phyloP scores from a whole-genome alignment of 495 filamentous ascomycete genomes.

The Tuber melanosporum region DNA sequence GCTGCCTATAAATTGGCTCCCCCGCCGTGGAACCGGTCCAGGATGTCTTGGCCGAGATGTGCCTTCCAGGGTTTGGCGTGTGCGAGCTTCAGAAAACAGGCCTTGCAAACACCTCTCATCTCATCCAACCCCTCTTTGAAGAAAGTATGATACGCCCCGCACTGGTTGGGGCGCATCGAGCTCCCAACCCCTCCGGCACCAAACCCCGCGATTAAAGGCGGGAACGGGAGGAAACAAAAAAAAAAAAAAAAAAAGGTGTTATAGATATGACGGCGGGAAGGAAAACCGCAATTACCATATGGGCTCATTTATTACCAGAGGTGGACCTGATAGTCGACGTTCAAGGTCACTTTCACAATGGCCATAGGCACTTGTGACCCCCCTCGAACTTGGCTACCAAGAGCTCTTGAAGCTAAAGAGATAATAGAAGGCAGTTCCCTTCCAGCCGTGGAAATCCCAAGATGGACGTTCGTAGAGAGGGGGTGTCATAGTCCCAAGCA shows the following conservation, averaged over 20 bases:
- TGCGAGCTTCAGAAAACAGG: background rate
- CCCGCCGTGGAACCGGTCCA: background rate
- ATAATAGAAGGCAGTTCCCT: too few relatives aligned
- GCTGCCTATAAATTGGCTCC: background rate
- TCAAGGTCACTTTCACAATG: too few relatives aligned
- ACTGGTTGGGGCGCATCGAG: background rate
- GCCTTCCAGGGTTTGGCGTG: background rate
- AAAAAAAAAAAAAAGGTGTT: background rate
- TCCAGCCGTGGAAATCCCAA: too few relatives aligned
- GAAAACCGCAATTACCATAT: background rate
- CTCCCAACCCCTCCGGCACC: background rate
- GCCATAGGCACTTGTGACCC: too few relatives aligned
- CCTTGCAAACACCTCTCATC: background rate
- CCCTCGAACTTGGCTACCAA: too few relatives aligned
- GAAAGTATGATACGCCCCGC: too few relatives aligned
- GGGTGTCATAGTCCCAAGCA: too few relatives aligned
- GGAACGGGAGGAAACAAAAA: too few relatives aligned
- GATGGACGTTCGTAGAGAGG: too few relatives aligned
- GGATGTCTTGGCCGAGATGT: background rate
- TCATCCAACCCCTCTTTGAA: background rate
- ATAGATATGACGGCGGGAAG: background rate
- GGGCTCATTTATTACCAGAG: background rate
- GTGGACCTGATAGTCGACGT: too few relatives aligned
- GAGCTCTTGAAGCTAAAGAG: too few relatives aligned
- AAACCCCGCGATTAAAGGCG: background rate